A percentile compares a stretch with the other conserved stretches of the same genome.
Evolutionary conservation across 2,329 filamentous ascomycete species (phyloP).

Genomic region (Beauveria australis): DNA sequence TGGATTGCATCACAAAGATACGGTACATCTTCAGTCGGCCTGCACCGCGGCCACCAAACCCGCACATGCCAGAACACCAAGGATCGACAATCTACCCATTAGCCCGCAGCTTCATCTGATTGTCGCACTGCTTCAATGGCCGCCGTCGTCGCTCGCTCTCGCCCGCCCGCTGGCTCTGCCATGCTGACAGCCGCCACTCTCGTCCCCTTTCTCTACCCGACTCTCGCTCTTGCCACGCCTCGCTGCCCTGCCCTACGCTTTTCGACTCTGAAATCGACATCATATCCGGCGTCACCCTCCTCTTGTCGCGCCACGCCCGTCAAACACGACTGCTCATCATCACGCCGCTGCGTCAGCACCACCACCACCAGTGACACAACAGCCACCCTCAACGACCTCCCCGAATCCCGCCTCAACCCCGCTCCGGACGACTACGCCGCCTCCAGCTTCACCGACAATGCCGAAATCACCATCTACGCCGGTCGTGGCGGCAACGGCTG

Average conservation of each 20-base stretch:
- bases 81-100: not conserved
- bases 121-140: not conserved
- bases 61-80: not conserved
- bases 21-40: not conserved
- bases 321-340: not conserved
- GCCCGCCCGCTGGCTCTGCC: not conserved
- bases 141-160: not conserved
- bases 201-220: constrained; percentile 41
- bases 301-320: not conserved
- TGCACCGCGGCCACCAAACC: not conserved
- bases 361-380: not conserved
- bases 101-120: not conserved
- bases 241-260: not conserved
- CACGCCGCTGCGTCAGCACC: not conserved
- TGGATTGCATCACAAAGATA: not conserved
- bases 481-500: constrained; percentile 85
- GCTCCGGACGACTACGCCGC: constrained; percentile 74
- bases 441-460: constrained; percentile 80
- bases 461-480: constrained; percentile 66
- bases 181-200: constrained; percentile 20
- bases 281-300: not conserved
- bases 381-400: constrained; percentile 28
- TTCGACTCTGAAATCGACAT: not conserved
- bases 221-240: constrained; percentile 26
- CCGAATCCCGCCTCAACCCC: constrained; percentile 63